Evolutionary conservation across 2,329 filamentous ascomycete species (phyloP).

Genomic region (Ascochyta lentis): DNA sequence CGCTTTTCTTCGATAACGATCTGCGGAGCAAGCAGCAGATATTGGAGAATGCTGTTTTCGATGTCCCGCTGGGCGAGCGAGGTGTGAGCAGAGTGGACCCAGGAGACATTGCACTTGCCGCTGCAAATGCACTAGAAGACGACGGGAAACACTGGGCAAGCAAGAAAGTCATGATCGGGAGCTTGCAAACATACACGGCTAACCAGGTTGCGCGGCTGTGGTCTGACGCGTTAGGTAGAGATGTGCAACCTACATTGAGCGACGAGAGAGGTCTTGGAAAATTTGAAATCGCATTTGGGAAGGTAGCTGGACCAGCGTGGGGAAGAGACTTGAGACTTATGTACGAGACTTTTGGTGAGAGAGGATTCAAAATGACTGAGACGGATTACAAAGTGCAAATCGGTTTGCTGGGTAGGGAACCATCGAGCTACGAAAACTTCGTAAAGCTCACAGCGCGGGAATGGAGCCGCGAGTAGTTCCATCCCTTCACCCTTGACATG

Average conservation of each 20-base stretch:
- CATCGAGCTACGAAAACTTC: neutral
- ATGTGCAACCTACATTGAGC: neutral
- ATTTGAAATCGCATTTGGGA: neutral
- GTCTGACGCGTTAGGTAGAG: neutral
- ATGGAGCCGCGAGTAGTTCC: too few species aligned
- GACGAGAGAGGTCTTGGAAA: neutral
- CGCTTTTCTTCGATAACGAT: neutral
- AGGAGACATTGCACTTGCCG: neutral
- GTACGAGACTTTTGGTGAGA: neutral
- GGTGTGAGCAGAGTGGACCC: neutral
- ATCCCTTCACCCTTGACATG: too few species aligned
- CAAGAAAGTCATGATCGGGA: neutral
- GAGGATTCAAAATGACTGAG: neutral
- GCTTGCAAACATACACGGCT: neutral
- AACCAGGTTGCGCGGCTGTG: neutral
- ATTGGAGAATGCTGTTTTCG: neutral
- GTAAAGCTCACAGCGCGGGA: neutral
- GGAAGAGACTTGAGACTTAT: neutral
- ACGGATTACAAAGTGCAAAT: neutral
- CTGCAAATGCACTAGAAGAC: neutral
- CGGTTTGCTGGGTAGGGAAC: neutral
- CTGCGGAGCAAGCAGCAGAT: neutral
- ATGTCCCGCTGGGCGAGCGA: neutral
- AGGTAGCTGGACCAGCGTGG: neutral
- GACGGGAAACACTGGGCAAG: neutral